phyloP scores from a whole-genome alignment of 2,329 filamentous ascomycete species.

The Phyllosticta citriasiana region DNA sequence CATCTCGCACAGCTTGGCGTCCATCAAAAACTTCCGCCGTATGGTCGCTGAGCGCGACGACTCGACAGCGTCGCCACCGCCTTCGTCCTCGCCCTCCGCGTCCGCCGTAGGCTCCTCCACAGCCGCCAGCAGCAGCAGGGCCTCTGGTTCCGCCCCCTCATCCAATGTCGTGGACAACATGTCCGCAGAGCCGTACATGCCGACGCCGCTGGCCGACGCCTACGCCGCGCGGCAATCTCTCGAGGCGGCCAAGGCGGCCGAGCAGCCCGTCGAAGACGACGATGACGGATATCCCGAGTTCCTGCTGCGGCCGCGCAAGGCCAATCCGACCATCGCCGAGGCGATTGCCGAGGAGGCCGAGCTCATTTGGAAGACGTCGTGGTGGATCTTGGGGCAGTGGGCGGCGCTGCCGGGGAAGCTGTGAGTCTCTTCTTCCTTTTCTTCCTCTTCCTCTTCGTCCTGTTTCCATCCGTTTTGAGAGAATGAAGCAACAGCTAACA shows the following conservation, averaged over 20 bases:
- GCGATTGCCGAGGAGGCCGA: slow-evolving; percentile 54
- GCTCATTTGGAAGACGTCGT: slow-evolving; percentile 51
- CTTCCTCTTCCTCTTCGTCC: neutral
- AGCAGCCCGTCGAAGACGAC: slow-evolving; percentile 19
- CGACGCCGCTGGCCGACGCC: slow-evolving; percentile 14
- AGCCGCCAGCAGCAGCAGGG: slow-evolving; percentile 16
- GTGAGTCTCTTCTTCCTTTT: slow-evolving; percentile 42
- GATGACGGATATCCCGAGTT: slow-evolving; percentile 34
- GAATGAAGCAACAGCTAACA: too few species aligned
- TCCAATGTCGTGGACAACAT: slow-evolving; percentile 13
- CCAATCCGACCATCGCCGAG: slow-evolving; percentile 42
- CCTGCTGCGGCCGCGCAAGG: slow-evolving; percentile 30
- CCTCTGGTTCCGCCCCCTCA: slow-evolving; percentile 20
- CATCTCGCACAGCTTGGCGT: slow-evolving; percentile 68
- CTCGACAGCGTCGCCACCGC: slow-evolving; percentile 10
- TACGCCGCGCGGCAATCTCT: slow-evolving; percentile 17
- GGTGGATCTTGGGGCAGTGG: slow-evolving; percentile 64
- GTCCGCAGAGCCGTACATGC: slow-evolving; percentile 12
- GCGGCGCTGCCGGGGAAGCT: slow-evolving; percentile 53
- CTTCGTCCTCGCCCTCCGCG: slow-evolving; percentile 11
- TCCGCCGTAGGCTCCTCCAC: neutral
- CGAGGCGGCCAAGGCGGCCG: slow-evolving; percentile 19
- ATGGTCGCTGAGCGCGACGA: slow-evolving; percentile 36
- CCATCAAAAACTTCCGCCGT: slow-evolving; percentile 61
- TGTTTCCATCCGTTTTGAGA: neutral